Conservation (phyloP, 352 stramenopile genomes). For the Phytophthora citricola region DNA sequence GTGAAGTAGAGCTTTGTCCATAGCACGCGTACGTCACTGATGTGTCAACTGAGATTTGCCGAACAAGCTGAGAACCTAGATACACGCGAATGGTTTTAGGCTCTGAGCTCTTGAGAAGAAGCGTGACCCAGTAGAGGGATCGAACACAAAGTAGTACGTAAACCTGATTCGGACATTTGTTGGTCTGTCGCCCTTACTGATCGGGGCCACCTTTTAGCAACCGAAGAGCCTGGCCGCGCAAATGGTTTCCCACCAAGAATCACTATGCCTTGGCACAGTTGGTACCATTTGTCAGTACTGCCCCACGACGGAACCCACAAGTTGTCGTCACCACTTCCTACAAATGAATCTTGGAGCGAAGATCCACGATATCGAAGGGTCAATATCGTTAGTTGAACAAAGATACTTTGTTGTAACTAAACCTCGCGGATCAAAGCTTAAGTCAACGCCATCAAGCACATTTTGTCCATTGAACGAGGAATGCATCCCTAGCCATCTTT, state of each 20-base stretch:
- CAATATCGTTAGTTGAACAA: conserved; percentile 67
- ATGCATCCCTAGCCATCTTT: conserved; percentile 69
- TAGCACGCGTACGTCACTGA: conserved; percentile 50
- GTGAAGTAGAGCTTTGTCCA: conserved; percentile 26
- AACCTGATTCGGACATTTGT: conserved; percentile 60
- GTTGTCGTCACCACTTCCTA: conserved; percentile 63
- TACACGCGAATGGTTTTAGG: conserved; percentile 55
- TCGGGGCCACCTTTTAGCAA: conserved; percentile 47
- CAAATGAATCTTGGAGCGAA: conserved; percentile 58
- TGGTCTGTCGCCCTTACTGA: conserved; percentile 39
- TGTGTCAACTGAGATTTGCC: conserved; percentile 48
- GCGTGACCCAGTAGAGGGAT: conserved; percentile 40
- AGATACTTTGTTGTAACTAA: conserved; percentile 58
- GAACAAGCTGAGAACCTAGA: conserved; percentile 50
- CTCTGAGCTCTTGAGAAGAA: conserved; percentile 40
- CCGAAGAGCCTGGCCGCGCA: conserved; percentile 38
- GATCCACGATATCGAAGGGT: conserved; percentile 55
- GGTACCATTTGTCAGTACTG: conserved; percentile 46
- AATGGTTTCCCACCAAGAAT: conserved; percentile 55
- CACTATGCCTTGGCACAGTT: conserved; percentile 60
- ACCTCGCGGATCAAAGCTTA: conserved; percentile 55
- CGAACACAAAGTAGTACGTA: conserved; percentile 72
- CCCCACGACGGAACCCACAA: conserved; percentile 64
- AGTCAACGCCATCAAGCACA: conserved; percentile 44
- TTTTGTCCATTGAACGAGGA: conserved; percentile 46